A percentile compares a stretch with the other conserved stretches of the same genome.
These are phyloP conservation scores for Schizothecium vesticola DNA, from an alignment of 495 filamentous ascomycete genomes.

Conservation along the genomic window DNA sequence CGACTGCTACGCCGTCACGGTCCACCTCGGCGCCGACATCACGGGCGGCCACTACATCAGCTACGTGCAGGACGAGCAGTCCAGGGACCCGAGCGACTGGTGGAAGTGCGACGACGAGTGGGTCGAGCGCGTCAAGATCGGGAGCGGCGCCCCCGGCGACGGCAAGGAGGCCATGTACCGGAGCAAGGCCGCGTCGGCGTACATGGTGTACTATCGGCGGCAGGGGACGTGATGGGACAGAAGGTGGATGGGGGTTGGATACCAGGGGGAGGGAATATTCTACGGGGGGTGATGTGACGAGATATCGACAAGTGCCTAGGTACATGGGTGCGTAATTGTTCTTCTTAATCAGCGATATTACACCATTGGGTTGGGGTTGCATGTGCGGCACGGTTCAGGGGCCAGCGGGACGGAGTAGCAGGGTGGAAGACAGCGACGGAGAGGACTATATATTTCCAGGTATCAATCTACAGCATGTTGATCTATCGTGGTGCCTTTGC, in stretches of 20 bases:
- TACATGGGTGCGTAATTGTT: neutral
- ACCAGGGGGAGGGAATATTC: neutral
- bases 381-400: neutral
- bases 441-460: neutral
- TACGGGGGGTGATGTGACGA: neutral
- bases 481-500: neutral
- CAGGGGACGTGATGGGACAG: conserved; percentile 11
- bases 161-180: conserved; percentile 21
- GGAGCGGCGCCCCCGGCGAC: conserved; percentile 3
- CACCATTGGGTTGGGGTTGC: neutral
- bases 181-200: conserved; percentile 19
- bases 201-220: conserved; percentile 28
- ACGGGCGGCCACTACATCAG: conserved; percentile 42
- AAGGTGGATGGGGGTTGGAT: neutral
- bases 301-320: too few relatives aligned
- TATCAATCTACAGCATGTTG: neutral
- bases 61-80: conserved; percentile 31
- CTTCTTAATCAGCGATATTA: neutral
- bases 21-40: conserved; percentile 27
- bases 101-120: conserved; percentile 27
- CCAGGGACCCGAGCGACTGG: conserved; percentile 29
- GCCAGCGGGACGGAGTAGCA: too few relatives aligned
- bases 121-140: conserved; percentile 27
- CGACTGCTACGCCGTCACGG: conserved; percentile 42
- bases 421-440: neutral